Percentiles rank a stretch among this genome's conserved stretches.
Evolutionary conservation across 2,329 filamentous ascomycete genomes (phyloP).

Genomic region (Xylariomycetidae sp.): DNA sequence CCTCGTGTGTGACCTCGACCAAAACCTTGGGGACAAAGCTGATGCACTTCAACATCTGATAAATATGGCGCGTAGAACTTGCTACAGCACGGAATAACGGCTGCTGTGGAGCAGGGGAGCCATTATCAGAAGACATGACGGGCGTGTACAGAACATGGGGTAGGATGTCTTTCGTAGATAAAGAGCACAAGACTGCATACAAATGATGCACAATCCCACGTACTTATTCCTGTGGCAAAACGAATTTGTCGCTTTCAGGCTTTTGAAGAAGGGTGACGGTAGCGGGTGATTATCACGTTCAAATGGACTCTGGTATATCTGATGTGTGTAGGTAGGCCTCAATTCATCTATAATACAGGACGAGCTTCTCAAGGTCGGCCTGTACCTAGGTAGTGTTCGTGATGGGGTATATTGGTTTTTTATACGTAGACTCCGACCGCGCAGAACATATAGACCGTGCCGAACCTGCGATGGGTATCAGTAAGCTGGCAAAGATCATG

Average conservation of each 20-base stretch:
- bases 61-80: conserved; percentile 71
- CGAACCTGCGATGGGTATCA: conserved; percentile 59
- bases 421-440: conserved; percentile 98
- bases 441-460: conserved; percentile 97
- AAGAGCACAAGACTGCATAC: too few species aligned
- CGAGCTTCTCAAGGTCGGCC: conserved; percentile 16
- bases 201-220: too few species aligned
- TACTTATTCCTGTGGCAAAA: too few species aligned
- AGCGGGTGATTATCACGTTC: too few species aligned
- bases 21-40: conserved; percentile 54
- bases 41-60: conserved; percentile 56
- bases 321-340: conserved; percentile 23
- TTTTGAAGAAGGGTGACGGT: background rate
- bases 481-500: conserved; percentile 7
- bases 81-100: conserved; percentile 71
- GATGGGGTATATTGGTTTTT: conserved; percentile 27
- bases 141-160: conserved; percentile 4
- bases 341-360: conserved; percentile 39
- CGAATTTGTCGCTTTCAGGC: too few species aligned
- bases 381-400: conserved; percentile 17
- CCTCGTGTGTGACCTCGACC: conserved; percentile 75
- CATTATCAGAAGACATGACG: conserved; percentile 17
- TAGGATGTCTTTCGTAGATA: background rate
- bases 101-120: conserved; percentile 23
- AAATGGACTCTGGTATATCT: conserved; percentile 18